A percentile compares a stretch with the other conserved stretches of the same genome.
Evolutionary conservation across 2,329 filamentous ascomycete genomes (phyloP).

Genomic region (Alternaria dauci): DNA sequence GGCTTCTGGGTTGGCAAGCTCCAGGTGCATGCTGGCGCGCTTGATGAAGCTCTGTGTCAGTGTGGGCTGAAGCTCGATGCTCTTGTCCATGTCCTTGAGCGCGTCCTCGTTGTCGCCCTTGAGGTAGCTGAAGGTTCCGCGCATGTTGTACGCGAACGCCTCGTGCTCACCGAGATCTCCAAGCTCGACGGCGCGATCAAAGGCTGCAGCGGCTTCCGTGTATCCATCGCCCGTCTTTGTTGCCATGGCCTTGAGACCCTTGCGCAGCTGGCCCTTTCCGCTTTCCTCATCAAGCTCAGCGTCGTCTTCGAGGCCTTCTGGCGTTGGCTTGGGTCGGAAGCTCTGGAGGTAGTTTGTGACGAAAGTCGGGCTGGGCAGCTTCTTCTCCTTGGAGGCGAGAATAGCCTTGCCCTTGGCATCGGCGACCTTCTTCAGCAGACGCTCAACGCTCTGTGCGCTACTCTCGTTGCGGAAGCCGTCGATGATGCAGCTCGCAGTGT

Average conservation of each 20-base stretch:
- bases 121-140: conserved; percentile 93
- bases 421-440: conserved; percentile 94
- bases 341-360: conserved; percentile 99
- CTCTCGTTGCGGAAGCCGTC: conserved; percentile 94
- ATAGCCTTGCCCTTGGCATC: conserved; percentile 94
- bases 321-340: conserved; percentile 84
- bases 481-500: conserved; percentile 98
- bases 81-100: conserved; percentile 86
- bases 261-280: conserved; percentile 84
- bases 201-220: conserved; percentile 83
- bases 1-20: conserved; percentile 85
- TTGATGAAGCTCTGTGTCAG: conserved; percentile 99
- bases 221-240: conserved; percentile 92
- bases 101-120: conserved; percentile 86
- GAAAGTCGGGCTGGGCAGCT: conserved; percentile 93
- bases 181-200: conserved; percentile 86
- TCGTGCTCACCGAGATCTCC: conserved; percentile 83
- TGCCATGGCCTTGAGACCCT: conserved; percentile 80
- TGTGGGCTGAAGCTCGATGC: conserved; percentile 84
- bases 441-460: conserved; percentile 88
- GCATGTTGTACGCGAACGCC: conserved; percentile 93
- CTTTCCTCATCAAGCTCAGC: conserved; percentile 79
- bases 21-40: conserved; percentile 95
- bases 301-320: conserved; percentile 81
- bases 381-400: conserved; percentile 79